Evolutionary conservation across 23 red algal species (phyloP), one percentile per base, ranked within the genome.

Genomic region (Rhodosorus marinus): DNA sequence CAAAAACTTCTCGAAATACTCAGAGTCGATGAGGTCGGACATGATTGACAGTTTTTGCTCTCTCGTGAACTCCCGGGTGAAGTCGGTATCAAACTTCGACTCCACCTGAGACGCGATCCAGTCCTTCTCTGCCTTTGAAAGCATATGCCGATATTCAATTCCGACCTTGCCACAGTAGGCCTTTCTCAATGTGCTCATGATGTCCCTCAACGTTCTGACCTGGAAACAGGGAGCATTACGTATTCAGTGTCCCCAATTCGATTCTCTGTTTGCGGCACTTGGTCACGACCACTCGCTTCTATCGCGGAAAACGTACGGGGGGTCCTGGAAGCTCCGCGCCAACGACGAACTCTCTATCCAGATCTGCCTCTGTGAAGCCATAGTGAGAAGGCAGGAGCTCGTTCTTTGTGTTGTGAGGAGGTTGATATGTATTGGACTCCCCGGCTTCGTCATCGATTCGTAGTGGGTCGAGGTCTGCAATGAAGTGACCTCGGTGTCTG

Each of bases 121-220:
- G 57, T 80, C 81, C 69, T 98, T 98, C 36, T 98, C 78, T 19
- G 81, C 90, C 36, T 82, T 75, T 8, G 76, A 77, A 9, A 84
- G 41, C 72, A 98, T 98, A 62, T 98, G 90, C 41, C 90, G 90
- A 67, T 98, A 98, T 56, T 98, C 90, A 36, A 77, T 59, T 14
- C 90, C 90, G 40, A 98, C 72, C 68, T 73, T 98, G 47, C 73
- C 90, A 41, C 80, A 85, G 49, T 98, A 98, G 1, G 73, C 57
- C 21, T 60, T 79, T n/a, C 57, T 53, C 15, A 98, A 48, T 57
- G 78, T 55, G 26, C 29, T 32, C 35, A 78, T 47, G 2, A 98
- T 68, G 27, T 98, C 90, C 8, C 79, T 70, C 28, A 98, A 49
- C 21, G 56, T 75, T 24, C 90, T 60, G n/a, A n/a, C n/a, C n/a